Evolutionary conservation across 2,329 filamentous ascomycete genomes (phyloP), one percentile per base, ranked within the genome.

Genomic region (Neocatenulostroma microsporum): DNA sequence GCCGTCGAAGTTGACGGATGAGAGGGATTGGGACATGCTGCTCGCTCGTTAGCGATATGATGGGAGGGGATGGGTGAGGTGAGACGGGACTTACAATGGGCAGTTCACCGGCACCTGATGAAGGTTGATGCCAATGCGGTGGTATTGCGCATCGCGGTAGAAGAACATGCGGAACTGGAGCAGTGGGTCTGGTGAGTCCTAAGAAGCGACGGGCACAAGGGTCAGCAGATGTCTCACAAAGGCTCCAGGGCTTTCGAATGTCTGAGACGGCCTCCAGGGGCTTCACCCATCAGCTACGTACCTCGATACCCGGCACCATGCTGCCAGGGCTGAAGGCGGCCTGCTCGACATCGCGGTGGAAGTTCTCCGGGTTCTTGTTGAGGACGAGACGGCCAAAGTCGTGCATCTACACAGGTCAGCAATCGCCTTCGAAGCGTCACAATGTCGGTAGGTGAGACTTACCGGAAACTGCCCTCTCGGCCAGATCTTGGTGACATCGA

Each of bases 401-500:
- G 14, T 65, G 60, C 58, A 70, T 63, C 23, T 42, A 13, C 5
- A 25, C 14, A 5, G 7, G 21, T 13, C 7, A 25, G 3, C 10
- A 14, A 17, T 13, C 10, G 9, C 15, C 9, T 2, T 6, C 31
- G 17, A 11, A 15, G 21, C 6, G 21, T 4, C n/a, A 1, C 2
- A 15, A 32, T 11, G 18, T 21, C 26, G 6, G 12, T 10, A 11
- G 9, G n/a, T 13, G 11, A n/a, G 11, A 24, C 40, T 34, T 34
- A 40, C 41, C 2, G 68, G 69, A 44, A 71, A 73, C 29, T 64
- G 54, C 17, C 56, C 56, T 23, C 64, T 56, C 1, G 68, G 68
- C 70, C 69, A 74, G 36, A 72, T 60, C 49, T 73, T 73, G 23
- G 71, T 73, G 4, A 73, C 60, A 43, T 74, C 69, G 41, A 74